These are phyloP conservation scores for Alternaria arborescens DNA, from an alignment of 2,329 filamentous ascomycete genomes.

Conservation along the genomic window DNA sequence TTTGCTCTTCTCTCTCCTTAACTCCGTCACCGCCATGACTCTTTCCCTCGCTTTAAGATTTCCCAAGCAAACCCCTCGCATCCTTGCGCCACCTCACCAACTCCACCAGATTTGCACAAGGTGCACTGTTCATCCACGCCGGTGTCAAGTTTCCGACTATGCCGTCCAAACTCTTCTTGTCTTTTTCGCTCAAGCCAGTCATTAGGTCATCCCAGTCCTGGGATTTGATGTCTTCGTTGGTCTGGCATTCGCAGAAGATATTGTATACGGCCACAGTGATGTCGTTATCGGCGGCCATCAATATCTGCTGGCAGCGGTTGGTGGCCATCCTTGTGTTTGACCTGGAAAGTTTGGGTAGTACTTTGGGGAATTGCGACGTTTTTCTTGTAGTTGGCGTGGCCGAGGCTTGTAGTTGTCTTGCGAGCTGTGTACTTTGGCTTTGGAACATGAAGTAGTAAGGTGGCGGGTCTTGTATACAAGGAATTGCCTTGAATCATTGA, in stretches of 20 bases:
- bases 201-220: background rate
- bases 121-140: background rate
- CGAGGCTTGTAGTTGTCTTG: background rate
- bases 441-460: background rate
- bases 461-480: accelerated
- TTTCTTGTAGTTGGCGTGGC: background rate
- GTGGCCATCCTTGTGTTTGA: background rate
- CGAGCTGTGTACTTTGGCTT: background rate
- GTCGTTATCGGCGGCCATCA: background rate
- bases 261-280: background rate
- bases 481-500: background rate
- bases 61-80: background rate
- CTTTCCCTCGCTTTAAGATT: accelerated
- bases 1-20: background rate
- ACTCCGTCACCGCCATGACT: background rate
- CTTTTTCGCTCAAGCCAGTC: background rate
- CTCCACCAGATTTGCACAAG: background rate
- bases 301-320: background rate
- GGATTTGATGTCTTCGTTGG: background rate
- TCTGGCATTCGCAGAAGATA: background rate
- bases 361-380: background rate
- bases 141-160: background rate
- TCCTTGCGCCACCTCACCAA: background rate
- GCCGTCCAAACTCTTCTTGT: background rate
- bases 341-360: background rate